Base-by-base conservation (phyloP, 2,329 filamentous ascomycete species). In the Diaporthe sp. region DNA sequence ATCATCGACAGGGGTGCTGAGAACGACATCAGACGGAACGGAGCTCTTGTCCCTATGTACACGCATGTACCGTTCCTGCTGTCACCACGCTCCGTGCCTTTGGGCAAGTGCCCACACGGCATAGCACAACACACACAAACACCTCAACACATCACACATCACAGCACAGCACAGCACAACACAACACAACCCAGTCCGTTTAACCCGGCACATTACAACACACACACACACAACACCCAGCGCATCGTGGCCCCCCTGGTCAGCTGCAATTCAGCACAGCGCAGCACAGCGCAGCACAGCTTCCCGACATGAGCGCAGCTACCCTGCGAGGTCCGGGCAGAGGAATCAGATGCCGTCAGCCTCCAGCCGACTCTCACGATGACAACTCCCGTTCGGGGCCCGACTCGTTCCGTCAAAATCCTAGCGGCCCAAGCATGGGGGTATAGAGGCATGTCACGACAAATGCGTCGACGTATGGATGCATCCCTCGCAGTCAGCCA, bases 21-120 rank as follows among this genome's bases (percentile, higher is more conserved):
- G 58, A 44, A 44, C 55, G 55, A 73, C 65, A 68, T 53, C 65
- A 68, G 65, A 68, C 65, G 65, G 46, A 39, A 39, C 39, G 22
- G 46, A 53, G 62, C 62, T 39, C 62, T 39, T 37, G 61, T 46
- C 61, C 28, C 34, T 39, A 31, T 34, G 60, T 65, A 65, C 61
- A 65, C 61, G 31, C 39, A 65, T 28, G 61, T 65, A 65, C 61
- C 60, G 57, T 60, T 60, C 34, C 57, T 37, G 34, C 57, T 39
- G 44, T 49, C 44, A 49, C 17, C 44, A 22, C 4, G 19, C 44
- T 8, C 17, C 19, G 19, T 31, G 25, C 25, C 53, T 31, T 34
- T 28, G 53, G 53, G n/a, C 19, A 37, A n/a, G 57, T 60, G 44
- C 44, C 62, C 62, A 68, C 17, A 65, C 39, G 39, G n/a, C 58